Conservation (phyloP, 1,139 yeast species). For the Eremothecium coryli region DNA sequence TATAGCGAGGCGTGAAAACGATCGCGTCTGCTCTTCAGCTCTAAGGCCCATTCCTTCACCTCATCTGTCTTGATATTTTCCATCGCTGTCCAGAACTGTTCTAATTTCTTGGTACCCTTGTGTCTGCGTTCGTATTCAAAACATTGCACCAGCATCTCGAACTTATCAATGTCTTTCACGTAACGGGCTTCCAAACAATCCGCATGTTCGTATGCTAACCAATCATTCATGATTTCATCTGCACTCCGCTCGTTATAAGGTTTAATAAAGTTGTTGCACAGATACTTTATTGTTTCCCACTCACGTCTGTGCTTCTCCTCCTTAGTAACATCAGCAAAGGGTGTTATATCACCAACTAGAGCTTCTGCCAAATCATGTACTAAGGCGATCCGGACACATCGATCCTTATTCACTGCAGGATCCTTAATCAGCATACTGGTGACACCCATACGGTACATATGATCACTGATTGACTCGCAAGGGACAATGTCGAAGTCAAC, state of each 20-base stretch:
- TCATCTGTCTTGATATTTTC: constrained; percentile 61
- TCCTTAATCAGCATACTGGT: constrained; percentile 67
- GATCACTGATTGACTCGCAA: constrained; percentile 78
- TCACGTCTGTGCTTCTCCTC: constrained; percentile 77
- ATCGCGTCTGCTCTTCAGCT: constrained; percentile 49
- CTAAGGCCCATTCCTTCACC: constrained; percentile 63
- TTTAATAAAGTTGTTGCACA: constrained; percentile 45
- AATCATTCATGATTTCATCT: constrained; percentile 56
- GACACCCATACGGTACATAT: constrained; percentile 93
- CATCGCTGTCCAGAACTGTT: constrained; percentile 62
- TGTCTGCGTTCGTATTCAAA: constrained; percentile 75
- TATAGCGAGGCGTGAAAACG: constrained; percentile 24
- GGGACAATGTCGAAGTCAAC: constrained; percentile 57
- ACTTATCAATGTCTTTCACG: constrained; percentile 91
- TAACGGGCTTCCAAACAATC: constrained; percentile 75
- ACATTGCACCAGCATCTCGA: constrained; percentile 83
- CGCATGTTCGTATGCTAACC: constrained; percentile 88
- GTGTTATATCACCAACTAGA: constrained; percentile 91
- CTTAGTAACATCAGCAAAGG: constrained; percentile 64
- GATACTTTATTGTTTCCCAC: constrained; percentile 57
- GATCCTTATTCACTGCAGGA: constrained; percentile 35
- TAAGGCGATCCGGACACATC: constrained; percentile 78
- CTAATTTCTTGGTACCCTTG: constrained; percentile 48
- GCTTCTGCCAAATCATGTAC: constrained; percentile 94
- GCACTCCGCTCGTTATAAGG: constrained; percentile 61